phyloP scores from a whole-genome alignment of 805 yeast genomes.

The Hanseniaspora lachancei region DNA sequence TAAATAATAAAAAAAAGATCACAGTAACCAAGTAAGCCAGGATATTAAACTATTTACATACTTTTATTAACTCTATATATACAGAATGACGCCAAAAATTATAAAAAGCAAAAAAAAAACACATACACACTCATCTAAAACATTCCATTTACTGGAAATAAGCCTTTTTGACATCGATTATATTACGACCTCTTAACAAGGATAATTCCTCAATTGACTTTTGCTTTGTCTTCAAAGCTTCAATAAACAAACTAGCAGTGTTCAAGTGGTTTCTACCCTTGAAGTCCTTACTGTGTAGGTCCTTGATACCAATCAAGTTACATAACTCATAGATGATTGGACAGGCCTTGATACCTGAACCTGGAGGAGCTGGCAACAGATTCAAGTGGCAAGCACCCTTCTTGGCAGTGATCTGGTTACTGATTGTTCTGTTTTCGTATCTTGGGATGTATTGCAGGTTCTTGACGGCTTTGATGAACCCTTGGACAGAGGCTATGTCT shows the following conservation, averaged over 20 bases:
- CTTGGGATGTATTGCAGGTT: slow-evolving; percentile 71
- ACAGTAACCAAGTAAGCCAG: too few relatives aligned
- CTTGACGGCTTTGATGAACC: slow-evolving; percentile 88
- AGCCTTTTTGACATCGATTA: slow-evolving; percentile 81
- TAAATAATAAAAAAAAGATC: too few relatives aligned
- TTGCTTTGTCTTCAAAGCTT: slow-evolving; percentile 64
- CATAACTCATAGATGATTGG: slow-evolving; percentile 83
- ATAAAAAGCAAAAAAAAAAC: not conserved
- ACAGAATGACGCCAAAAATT: too few relatives aligned
- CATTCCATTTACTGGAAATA: slow-evolving; percentile 37
- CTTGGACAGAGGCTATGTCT: slow-evolving; percentile 52
- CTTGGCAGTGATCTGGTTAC: slow-evolving; percentile 69
- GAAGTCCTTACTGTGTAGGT: slow-evolving; percentile 80
- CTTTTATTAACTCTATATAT: too few relatives aligned
- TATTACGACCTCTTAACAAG: slow-evolving; percentile 81
- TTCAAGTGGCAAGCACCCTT: slow-evolving; percentile 76
- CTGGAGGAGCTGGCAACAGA: slow-evolving; percentile 79
- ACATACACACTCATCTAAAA: not conserved
- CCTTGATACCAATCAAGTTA: slow-evolving; percentile 86
- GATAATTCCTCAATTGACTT: slow-evolving; percentile 78
- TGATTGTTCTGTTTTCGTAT: slow-evolving; percentile 80
- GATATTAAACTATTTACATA: too few relatives aligned
- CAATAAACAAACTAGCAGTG: slow-evolving; percentile 77
- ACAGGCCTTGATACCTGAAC: slow-evolving; percentile 85
- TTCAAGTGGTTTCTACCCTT: slow-evolving; percentile 91